Conservation (phyloP, 139 green algal genomes). For the Zygnema circumcarinatum region DNA sequence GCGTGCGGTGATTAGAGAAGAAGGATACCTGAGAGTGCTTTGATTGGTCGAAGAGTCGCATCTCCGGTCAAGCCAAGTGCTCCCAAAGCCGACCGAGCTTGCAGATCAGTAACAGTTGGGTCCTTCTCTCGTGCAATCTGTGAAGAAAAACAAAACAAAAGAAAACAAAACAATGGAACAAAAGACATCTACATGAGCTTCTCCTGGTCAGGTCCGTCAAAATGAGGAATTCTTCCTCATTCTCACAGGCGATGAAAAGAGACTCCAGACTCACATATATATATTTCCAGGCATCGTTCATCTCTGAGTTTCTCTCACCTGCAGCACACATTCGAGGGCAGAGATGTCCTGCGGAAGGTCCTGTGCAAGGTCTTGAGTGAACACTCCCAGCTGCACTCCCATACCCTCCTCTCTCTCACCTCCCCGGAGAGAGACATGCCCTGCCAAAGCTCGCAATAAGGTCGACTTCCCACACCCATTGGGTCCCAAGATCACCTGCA, state of each 20-base stretch:
- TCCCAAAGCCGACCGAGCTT: constrained; percentile 67
- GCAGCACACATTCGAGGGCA: constrained; percentile 26
- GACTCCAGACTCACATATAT: no score
- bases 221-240: no score
- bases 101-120: constrained; percentile 67
- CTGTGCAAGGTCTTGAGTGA: constrained; percentile 82
- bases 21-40: no score
- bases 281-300: no score
- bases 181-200: no score
- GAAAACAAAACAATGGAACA: background rate
- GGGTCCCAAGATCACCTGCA: constrained; percentile 84
- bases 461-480: constrained; percentile 82
- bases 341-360: constrained; percentile 70
- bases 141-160: background rate
- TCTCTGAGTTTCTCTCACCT: no score
- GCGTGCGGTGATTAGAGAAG: no score
- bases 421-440: constrained; percentile 63
- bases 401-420: constrained; percentile 67
- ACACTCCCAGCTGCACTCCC: constrained; percentile 70
- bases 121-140: constrained; percentile 65
- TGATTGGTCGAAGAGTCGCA: no score
- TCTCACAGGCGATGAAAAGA: no score
- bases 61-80: constrained; percentile 73
- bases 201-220: no score
- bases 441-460: constrained; percentile 73